Conservation (phyloP, 345 rosid genomes). For the Euphorbia lathyris region DNA sequence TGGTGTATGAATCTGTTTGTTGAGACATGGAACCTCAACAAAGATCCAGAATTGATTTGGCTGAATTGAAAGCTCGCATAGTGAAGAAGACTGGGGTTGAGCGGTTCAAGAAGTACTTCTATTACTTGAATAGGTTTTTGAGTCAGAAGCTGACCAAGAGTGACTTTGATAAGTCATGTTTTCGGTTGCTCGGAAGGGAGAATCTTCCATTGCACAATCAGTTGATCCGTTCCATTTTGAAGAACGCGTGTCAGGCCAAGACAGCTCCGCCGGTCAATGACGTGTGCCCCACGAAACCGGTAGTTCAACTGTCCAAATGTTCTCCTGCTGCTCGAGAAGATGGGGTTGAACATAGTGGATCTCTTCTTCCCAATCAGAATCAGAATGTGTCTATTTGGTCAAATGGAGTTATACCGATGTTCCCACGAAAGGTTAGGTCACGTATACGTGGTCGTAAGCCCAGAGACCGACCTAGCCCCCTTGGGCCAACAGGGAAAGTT, state of each 20-base stretch:
- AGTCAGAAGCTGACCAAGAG: slow-evolving; percentile 79
- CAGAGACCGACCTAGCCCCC: slow-evolving; percentile 71
- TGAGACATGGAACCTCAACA: slow-evolving; percentile 83
- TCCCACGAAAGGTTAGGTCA: slow-evolving; percentile 66
- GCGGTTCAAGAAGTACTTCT: slow-evolving; percentile 72
- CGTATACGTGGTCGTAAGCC: slow-evolving; percentile 57
- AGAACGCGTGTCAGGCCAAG: slow-evolving; percentile 71
- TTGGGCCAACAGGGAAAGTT: slow-evolving; percentile 85
- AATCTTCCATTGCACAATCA: too few species aligned
- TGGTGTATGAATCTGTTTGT: too few species aligned
- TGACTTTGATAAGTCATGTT: slow-evolving; percentile 79
- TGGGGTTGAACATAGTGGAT: slow-evolving; percentile 50
- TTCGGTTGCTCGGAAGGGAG: slow-evolving; percentile 77
- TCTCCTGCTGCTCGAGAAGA: slow-evolving; percentile 50
- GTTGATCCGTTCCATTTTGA: slow-evolving; percentile 72
- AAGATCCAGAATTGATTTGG: slow-evolving; percentile 76
- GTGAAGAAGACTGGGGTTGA: slow-evolving; percentile 86
- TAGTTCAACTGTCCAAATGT: slow-evolving; percentile 34
- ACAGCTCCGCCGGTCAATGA: slow-evolving; percentile 56
- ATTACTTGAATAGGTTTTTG: slow-evolving; percentile 70
- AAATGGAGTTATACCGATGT: slow-evolving; percentile 69
- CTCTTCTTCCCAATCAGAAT: slow-evolving; percentile 50
- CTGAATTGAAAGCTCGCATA: slow-evolving; percentile 67
- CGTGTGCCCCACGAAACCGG: slow-evolving; percentile 48
- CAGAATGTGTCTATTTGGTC: slow-evolving; percentile 59